A percentile compares a stretch with the other conserved stretches of the same genome.
Conservation (phyloP, 768 basidiomycete genomes). For the Termitomyces sp. region DNA sequence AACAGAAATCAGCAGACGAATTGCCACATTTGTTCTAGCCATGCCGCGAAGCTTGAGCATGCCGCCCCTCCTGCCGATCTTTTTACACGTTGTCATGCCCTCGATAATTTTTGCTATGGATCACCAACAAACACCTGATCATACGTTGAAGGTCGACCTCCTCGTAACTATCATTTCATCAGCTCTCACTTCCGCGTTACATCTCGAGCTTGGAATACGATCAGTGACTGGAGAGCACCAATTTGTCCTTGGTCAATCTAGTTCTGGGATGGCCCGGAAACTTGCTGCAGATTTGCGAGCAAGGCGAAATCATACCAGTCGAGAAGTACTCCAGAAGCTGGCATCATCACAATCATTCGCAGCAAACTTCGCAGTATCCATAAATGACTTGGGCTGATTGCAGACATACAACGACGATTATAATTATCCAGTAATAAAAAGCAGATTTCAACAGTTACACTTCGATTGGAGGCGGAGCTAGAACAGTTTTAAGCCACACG, state of each 20-base stretch:
- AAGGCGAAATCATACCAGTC: constrained; percentile 46
- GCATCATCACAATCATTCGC: constrained; percentile 60
- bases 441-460: constrained; percentile 22
- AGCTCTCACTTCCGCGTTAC: constrained; percentile 58
- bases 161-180: constrained; percentile 63
- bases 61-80: constrained; percentile 70
- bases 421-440: constrained; percentile 7
- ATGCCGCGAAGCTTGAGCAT: constrained; percentile 46
- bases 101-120: constrained; percentile 54
- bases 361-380: constrained; percentile 72
- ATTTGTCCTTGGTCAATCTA: constrained; percentile 55
- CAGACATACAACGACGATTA: constrained; percentile 4
- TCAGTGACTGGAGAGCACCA: constrained; percentile 45
- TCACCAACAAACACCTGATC: constrained; percentile 45
- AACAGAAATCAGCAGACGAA: constrained; percentile 55
- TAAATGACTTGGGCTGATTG: constrained; percentile 28
- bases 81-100: constrained; percentile 65
- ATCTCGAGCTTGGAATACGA: constrained; percentile 66
- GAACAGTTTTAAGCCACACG: background rate
- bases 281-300: constrained; percentile 58
- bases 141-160: constrained; percentile 55
- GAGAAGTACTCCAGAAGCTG: constrained; percentile 53
- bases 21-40: constrained; percentile 65
- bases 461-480: constrained; percentile 43
- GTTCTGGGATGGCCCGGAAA: constrained; percentile 57